These are phyloP conservation scores for Yamadazyma diospyri DNA, from an alignment of 1,139 yeast species.

Conservation along the genomic window DNA sequence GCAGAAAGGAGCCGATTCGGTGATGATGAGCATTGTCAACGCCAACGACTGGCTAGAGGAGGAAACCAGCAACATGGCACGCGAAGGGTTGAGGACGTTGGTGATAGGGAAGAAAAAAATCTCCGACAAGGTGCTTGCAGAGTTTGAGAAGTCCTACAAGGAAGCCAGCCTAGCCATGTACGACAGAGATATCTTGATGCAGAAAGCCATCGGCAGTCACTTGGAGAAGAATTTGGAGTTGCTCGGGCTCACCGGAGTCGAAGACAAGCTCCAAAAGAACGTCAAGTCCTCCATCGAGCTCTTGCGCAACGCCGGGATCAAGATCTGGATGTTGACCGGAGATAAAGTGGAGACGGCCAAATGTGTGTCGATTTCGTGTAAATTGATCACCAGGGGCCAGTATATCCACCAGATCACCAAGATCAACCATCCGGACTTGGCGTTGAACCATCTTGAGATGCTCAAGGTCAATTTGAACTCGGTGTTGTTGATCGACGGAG, in stretches of 20 bases:
- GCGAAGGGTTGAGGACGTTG: constrained; percentile 94
- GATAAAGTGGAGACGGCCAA: constrained; percentile 98
- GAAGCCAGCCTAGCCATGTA: constrained; percentile 77
- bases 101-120: constrained; percentile 84
- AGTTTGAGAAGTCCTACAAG: constrained; percentile 61
- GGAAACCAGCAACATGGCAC: constrained; percentile 96
- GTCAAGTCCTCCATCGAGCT: constrained; percentile 91
- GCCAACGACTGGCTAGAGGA: constrained; percentile 96
- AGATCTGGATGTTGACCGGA: constrained; percentile 99
- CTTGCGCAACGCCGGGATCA: constrained; percentile 91
- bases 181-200: constrained; percentile 73
- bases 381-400: constrained; percentile 89
- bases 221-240: constrained; percentile 84
- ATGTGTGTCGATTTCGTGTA: constrained; percentile 93
- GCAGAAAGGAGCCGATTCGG: constrained; percentile 96
- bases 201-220: constrained; percentile 59
- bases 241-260: constrained; percentile 94
- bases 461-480: constrained; percentile 63
- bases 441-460: constrained; percentile 71
- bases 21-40: constrained; percentile 82
- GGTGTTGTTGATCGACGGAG: constrained; percentile 90
- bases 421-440: constrained; percentile 54
- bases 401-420: constrained; percentile 84
- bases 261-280: constrained; percentile 86
- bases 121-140: constrained; percentile 49